A percentile compares a stretch with the other conserved stretches of the same genome.
These are phyloP conservation scores for Phtheirospermum japonicum DNA, from an alignment of 257 asterid species.

Conservation along the genomic window DNA sequence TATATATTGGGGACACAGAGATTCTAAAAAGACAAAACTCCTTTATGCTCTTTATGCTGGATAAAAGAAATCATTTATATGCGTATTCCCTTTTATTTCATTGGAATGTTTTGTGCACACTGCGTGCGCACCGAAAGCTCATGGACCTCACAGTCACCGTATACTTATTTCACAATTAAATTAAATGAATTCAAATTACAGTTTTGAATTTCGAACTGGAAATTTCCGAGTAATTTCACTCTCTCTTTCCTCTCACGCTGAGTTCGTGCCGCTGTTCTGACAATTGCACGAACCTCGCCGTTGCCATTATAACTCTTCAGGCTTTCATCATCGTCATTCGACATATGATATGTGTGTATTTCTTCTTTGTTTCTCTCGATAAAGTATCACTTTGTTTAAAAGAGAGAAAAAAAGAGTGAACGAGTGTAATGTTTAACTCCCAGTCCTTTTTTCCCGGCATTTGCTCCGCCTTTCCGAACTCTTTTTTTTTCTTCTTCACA, in stretches of 20 bases:
- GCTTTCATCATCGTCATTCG: not conserved
- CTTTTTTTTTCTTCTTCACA: constrained; percentile 22
- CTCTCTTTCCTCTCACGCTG: constrained; percentile 7
- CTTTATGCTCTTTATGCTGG: too few relatives aligned
- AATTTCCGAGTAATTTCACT: constrained; percentile 34
- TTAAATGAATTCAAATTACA: not conserved
- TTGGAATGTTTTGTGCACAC: too few relatives aligned
- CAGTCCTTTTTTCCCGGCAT: constrained; percentile 13
- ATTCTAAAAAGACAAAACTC: too few relatives aligned
- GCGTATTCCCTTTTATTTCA: too few relatives aligned
- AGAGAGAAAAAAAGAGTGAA: too few relatives aligned
- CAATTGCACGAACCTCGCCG: too few relatives aligned
- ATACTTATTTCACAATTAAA: not conserved
- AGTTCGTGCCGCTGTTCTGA: constrained; percentile 11
- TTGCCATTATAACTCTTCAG: constrained; percentile 11
- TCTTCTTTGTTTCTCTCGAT: not conserved
- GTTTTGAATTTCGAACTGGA: not conserved
- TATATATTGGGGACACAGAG: too few relatives aligned
- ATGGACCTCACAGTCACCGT: too few relatives aligned
- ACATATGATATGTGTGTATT: not conserved
- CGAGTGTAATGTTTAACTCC: too few relatives aligned
- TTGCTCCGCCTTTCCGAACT: not conserved
- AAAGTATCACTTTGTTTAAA: not conserved
- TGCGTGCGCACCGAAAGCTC: too few relatives aligned
- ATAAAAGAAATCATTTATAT: too few relatives aligned